Evolutionary conservation across 2,329 filamentous ascomycete genomes (phyloP).

Genomic region (Fusarium fujikuroi): DNA sequence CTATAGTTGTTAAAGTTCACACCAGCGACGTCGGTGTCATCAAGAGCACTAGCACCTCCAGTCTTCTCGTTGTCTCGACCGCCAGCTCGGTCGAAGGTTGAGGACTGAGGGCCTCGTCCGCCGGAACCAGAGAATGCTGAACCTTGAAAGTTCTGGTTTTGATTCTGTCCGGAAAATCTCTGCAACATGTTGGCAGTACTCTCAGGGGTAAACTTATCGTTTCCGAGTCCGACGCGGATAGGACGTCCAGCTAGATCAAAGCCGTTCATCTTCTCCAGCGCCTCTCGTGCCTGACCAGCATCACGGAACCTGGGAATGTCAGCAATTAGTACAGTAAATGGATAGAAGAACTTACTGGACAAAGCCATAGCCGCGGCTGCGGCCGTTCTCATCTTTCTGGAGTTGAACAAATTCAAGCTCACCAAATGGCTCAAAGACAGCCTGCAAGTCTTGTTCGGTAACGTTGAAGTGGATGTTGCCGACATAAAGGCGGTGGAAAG

Average conservation of each 20-base stretch:
- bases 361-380: slow-evolving; percentile 96
- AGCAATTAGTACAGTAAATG: slow-evolving; percentile 41
- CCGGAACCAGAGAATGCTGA: slow-evolving; percentile 92
- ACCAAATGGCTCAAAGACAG: slow-evolving; percentile 97
- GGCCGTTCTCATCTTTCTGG: slow-evolving; percentile 92
- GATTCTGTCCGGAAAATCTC: slow-evolving; percentile 81
- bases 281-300: slow-evolving; percentile 89
- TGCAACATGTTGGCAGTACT: slow-evolving; percentile 92
- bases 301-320: slow-evolving; percentile 78
- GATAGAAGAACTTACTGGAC: slow-evolving; percentile 79
- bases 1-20: slow-evolving; percentile 99
- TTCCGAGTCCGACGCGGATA: slow-evolving; percentile 98
- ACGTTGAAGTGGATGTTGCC: slow-evolving; percentile 99
- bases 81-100: slow-evolving; percentile 90
- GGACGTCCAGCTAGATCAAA: slow-evolving; percentile 97
- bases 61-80: slow-evolving; percentile 91
- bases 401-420: slow-evolving; percentile 97
- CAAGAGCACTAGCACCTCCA: slow-evolving; percentile 90
- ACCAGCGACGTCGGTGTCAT: slow-evolving; percentile 96
- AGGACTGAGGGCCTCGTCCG: slow-evolving; percentile 84
- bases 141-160: slow-evolving; percentile 80
- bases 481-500: slow-evolving; percentile 97
- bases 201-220: slow-evolving; percentile 99
- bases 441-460: slow-evolving; percentile 93
- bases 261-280: slow-evolving; percentile 98